These are phyloP conservation scores for Hanseniaspora lindneri DNA, from an alignment of 805 yeast species.

Conservation along the genomic window DNA sequence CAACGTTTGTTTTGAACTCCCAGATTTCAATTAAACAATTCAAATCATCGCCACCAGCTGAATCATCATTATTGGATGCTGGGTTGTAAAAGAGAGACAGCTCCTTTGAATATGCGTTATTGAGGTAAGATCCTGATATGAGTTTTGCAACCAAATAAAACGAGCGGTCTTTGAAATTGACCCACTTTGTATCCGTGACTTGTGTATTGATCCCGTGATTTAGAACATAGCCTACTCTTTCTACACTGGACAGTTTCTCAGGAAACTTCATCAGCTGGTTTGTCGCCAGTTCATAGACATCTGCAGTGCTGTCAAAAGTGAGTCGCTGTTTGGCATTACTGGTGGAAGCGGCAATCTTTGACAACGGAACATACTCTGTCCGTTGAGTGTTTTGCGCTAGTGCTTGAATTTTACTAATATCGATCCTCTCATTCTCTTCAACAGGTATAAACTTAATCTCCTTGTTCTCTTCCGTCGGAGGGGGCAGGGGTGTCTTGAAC, in stretches of 20 bases:
- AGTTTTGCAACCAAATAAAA: constrained; percentile 7
- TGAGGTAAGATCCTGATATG: neutral
- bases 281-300: neutral
- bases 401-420: neutral
- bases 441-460: neutral
- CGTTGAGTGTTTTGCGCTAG: neutral
- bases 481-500: constrained; percentile 22
- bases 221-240: neutral
- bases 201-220: constrained; percentile 5
- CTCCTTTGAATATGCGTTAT: neutral
- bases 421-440: neutral
- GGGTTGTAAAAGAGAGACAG: constrained; percentile 1
- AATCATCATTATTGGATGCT: neutral
- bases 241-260: neutral
- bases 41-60: neutral
- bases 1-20: constrained; percentile 6
- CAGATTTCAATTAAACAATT: neutral
- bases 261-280: constrained; percentile 3
- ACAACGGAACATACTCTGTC: neutral
- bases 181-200: neutral
- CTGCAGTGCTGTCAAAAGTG: neutral
- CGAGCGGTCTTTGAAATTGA: neutral
- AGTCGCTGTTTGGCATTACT: neutral
- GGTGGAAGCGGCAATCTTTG: neutral
- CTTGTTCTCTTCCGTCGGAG: constrained; percentile 25